Percentiles rank a stretch among this genome's conserved stretches.
These are phyloP conservation scores for Nannochloropsis granulata DNA, from an alignment of 108 stramenopile species.

Conservation along the genomic window DNA sequence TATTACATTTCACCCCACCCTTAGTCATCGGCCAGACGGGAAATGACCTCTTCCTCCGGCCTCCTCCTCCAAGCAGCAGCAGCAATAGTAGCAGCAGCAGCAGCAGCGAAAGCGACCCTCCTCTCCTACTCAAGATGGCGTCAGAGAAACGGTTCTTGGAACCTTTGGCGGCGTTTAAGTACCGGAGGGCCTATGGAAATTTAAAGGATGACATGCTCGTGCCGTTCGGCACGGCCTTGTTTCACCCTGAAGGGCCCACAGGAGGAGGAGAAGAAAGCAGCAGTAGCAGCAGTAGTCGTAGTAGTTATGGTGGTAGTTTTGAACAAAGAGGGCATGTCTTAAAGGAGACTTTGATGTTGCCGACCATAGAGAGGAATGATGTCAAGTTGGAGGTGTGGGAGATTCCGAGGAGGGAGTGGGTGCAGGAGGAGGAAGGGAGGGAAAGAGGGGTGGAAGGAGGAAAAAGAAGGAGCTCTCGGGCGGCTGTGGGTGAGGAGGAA, in stretches of 20 bases:
- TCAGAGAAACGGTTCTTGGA: conserved; percentile 11
- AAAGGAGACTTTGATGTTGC: background rate
- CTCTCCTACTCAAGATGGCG: conserved; percentile 31
- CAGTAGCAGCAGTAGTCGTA: background rate
- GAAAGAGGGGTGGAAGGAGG: background rate
- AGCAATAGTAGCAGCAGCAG: background rate
- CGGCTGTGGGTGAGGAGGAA: background rate
- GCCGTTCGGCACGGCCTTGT: conserved; percentile 29
- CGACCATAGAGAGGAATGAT: background rate
- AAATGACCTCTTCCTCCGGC: conserved; percentile 23
- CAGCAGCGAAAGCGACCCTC: background rate
- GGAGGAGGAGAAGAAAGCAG: background rate
- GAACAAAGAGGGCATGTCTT: background rate
- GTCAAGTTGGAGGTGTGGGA: background rate
- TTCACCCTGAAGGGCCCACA: background rate
- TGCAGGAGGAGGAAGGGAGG: background rate
- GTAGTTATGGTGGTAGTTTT: background rate
- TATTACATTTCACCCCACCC: conserved; percentile 1
- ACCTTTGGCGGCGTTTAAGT: conserved; percentile 28
- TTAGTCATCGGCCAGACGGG: conserved; percentile 24
- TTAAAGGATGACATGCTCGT: conserved; percentile 30
- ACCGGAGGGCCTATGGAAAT: conserved; percentile 36
- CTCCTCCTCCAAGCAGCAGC: background rate
- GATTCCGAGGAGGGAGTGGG: background rate
- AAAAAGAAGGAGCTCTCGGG: no score